A percentile compares a stretch with the other conserved stretches of the same genome.
These are phyloP conservation scores for Aspergillus versicolor DNA, from an alignment of 2,329 filamentous ascomycete species.

Conservation along the genomic window DNA sequence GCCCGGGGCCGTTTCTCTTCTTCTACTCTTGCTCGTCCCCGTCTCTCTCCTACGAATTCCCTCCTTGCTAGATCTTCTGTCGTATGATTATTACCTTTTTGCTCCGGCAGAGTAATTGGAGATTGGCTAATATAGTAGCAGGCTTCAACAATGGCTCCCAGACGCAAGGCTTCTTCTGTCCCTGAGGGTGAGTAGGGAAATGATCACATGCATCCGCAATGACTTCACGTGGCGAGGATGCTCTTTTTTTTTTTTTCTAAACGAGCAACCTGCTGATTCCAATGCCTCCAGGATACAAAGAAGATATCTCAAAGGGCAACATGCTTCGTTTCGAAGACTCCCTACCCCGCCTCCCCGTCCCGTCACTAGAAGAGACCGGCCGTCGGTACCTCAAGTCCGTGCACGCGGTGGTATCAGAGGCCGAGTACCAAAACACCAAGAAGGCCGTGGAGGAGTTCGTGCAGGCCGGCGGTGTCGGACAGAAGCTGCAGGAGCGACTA, in stretches of 20 bases:
- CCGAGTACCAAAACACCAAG: constrained; percentile 63
- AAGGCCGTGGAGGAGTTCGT: constrained; percentile 87
- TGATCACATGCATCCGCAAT: constrained; percentile 19
- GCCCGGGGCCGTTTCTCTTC: constrained; percentile 40
- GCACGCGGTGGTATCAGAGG: constrained; percentile 59
- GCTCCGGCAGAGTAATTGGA: constrained; percentile 12
- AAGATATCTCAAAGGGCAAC: constrained; percentile 61
- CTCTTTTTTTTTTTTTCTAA: no score
- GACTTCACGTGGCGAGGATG: constrained; percentile 1
- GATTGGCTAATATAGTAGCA: constrained; percentile 16
- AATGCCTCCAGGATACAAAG: constrained; percentile 57
- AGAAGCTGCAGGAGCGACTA: constrained; percentile 83
- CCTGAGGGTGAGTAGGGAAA: constrained; percentile 41
- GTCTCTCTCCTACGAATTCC: constrained; percentile 33
- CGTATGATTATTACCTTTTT: constrained; percentile 24
- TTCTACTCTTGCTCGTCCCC: constrained; percentile 40
- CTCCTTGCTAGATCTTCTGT: constrained; percentile 34
- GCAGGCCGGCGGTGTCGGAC: constrained; percentile 78
- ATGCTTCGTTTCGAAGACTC: constrained; percentile 69
- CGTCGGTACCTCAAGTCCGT: constrained; percentile 66
- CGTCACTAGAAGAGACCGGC: constrained; percentile 63
- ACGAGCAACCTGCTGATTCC: neutral
- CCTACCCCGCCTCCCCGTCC: constrained; percentile 61
- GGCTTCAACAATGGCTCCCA: constrained; percentile 41
- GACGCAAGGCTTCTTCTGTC: constrained; percentile 45